A percentile compares a stretch with the other conserved stretches of the same genome.
Conservation (phyloP, 768 basidiomycete genomes). For the Leccinum disarticulatum region DNA sequence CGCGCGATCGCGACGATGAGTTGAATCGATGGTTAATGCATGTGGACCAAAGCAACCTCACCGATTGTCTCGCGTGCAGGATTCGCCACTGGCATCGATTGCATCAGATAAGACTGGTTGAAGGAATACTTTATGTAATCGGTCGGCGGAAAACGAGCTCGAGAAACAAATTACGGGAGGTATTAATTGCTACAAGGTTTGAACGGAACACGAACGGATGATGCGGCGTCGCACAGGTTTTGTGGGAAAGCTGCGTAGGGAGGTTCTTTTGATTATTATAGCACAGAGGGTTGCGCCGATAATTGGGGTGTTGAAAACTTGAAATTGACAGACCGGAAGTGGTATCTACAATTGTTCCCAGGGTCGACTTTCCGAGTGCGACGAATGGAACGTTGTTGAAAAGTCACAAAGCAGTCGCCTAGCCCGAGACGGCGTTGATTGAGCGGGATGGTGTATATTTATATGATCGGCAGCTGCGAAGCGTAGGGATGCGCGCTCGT, state of each 20-base stretch:
- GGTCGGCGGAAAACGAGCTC: neutral
- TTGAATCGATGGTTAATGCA: neutral
- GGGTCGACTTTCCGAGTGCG: neutral
- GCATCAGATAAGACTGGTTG: constrained; percentile 10
- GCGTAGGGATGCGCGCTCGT: neutral
- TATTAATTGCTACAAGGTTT: neutral
- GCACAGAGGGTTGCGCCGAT: neutral
- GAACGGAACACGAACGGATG: constrained; percentile 6
- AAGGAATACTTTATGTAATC: neutral
- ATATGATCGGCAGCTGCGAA: constrained; percentile 12
- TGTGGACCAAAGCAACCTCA: neutral
- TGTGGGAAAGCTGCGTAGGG: constrained; percentile 9
- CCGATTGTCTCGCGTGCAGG: neutral
- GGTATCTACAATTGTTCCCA: neutral
- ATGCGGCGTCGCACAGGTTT: constrained; percentile 5
- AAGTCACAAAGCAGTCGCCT: neutral
- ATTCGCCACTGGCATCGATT: constrained; percentile 8
- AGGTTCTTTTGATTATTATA: constrained; percentile 10
- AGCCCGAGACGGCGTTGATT: constrained; percentile 1
- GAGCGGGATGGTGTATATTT: constrained; percentile 4
- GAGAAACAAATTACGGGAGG: constrained; percentile 3
- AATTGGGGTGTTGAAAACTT: neutral
- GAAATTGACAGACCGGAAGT: neutral
- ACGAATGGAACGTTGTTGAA: neutral
- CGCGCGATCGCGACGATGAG: neutral